Evolutionary conservation across 805 yeast genomes (phyloP).

Genomic region (Wickerhamiella allomyrinae): DNA sequence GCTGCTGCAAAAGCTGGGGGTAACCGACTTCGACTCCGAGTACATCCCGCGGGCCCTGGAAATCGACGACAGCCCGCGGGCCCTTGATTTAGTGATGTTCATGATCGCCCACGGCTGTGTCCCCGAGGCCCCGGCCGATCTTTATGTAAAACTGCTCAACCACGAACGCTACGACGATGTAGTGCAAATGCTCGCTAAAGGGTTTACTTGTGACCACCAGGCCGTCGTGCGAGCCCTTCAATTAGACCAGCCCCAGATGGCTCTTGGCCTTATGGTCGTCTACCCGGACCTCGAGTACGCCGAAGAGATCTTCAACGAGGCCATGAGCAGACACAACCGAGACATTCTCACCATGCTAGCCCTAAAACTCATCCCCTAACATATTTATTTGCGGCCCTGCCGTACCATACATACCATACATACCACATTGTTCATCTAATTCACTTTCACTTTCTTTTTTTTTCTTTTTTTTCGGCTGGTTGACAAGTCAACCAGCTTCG

Average conservation of each 20-base stretch:
- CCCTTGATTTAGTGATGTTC: constrained; percentile 18
- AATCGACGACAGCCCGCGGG: constrained; percentile 23
- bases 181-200: constrained; percentile 3
- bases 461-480: too few relatives aligned
- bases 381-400: too few relatives aligned
- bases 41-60: constrained; percentile 68
- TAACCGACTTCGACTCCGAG: constrained; percentile 62
- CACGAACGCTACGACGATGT: constrained; percentile 4
- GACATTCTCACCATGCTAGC: too few relatives aligned
- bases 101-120: constrained; percentile 13
- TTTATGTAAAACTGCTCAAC: constrained; percentile 6
- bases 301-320: not conserved
- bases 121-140: constrained; percentile 8
- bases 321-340: not conserved
- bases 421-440: too few relatives aligned
- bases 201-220: constrained; percentile 5
- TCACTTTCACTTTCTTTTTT: too few relatives aligned
- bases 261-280: constrained; percentile 5
- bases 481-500: too few relatives aligned
- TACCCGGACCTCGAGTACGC: constrained; percentile 1
- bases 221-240: constrained; percentile 9
- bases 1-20: constrained; percentile 37
- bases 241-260: constrained; percentile 1
- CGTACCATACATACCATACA: too few relatives aligned
- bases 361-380: too few relatives aligned